Conservation (phyloP, 2,329 filamentous ascomycete genomes). For the Beauveria scarabaeidicola region DNA sequence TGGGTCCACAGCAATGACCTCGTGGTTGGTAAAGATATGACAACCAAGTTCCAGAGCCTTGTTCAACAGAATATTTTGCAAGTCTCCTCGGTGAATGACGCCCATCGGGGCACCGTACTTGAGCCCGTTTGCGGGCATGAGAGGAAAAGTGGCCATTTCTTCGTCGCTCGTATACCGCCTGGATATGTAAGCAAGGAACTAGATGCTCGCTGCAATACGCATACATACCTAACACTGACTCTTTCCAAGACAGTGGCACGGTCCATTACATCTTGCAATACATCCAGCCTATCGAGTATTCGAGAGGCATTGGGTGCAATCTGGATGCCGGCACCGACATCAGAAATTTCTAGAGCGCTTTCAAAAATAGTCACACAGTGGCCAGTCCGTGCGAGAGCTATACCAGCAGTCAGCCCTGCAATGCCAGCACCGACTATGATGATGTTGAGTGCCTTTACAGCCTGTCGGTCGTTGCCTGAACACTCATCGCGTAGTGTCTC, state of each 20-base stretch:
- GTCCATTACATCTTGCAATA: constrained; percentile 56
- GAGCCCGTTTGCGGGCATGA: constrained; percentile 15
- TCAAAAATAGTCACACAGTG: constrained; percentile 20
- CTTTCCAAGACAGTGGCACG: constrained; percentile 19
- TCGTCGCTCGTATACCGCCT: constrained; percentile 20
- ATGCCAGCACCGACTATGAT: constrained; percentile 32
- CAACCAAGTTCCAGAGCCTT: constrained; percentile 29
- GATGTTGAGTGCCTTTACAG: constrained; percentile 10
- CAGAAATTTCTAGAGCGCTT: constrained; percentile 17
- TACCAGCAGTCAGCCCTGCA: constrained; percentile 31
- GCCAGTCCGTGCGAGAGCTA: constrained; percentile 26
- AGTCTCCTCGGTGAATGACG: constrained; percentile 19
- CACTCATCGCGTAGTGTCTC: background rate
- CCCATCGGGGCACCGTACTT: constrained; percentile 18
- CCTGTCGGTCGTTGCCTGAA: background rate
- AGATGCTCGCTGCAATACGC: background rate
- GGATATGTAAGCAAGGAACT: background rate
- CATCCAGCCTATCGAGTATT: constrained; percentile 63
- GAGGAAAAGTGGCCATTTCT: constrained; percentile 16
- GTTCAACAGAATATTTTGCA: constrained; percentile 27
- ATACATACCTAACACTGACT: constrained; percentile 22
- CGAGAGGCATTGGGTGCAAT: constrained; percentile 74
- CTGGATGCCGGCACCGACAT: constrained; percentile 75
- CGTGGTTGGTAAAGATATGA: background rate
- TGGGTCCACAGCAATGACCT: background rate